Base-by-base conservation (phyloP, 305 asterid species). In the Coffea humblotiana region DNA sequence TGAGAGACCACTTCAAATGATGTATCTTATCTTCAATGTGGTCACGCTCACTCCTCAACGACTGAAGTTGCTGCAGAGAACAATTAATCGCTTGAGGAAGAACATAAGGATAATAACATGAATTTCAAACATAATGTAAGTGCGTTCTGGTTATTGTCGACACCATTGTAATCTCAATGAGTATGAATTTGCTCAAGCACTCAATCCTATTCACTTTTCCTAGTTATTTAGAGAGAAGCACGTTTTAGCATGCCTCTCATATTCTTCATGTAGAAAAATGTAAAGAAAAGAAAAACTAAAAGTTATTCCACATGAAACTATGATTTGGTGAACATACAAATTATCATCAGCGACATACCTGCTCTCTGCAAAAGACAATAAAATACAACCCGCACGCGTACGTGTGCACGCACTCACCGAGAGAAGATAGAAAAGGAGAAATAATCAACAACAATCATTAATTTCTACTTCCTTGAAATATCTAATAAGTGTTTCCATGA, bases 1-100 rank as follows among this genome's bases (percentile, higher is more conserved):
- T 89, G 82, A 91, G 89, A 78, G 90, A 91, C 98, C 99, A 96
- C 87, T 88, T 89, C 82, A 96, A 84, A 86, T 93, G 97, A 84
- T 96, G 97, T 78, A 92, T 90, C 80, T 85, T 79, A 84, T 94
- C 98, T 85, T 96, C 99, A 56, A 96, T 88, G 80, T 73, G 90
- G 87, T 93, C 97, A 51, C 96, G 96, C 87, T 92, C 86, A 75
- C 80, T 91, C 90, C 98, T 92, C 86, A 91, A 82, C 79, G 87
- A 77, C 75, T 86, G 97, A 90, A 92, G 98, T 87, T 89, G 82
- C 99, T 96, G 87, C 84, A 88, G 25, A 69, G 60, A 82, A 72
- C 54, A 47, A 80, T 74, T 71, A 27, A 73, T 65, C 27, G 7
- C 23, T 40, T 27, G 37, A 21, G 40, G 40, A 23, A 21, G 58